phyloP scores from a whole-genome alignment of 1,284 basidiomycete genomes.

The Irpex rosettiformis region DNA sequence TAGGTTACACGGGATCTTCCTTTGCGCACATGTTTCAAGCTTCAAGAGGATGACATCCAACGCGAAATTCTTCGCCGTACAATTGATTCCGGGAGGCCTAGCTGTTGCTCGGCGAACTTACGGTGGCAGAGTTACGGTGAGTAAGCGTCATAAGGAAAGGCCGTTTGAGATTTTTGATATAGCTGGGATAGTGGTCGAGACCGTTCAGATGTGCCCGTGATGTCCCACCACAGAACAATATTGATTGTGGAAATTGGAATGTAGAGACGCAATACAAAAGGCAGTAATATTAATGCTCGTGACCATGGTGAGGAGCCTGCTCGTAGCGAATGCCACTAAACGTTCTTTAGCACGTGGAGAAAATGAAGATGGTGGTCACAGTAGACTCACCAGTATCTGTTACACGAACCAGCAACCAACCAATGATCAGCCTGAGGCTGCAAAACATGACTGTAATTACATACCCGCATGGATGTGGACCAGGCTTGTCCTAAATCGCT shows the following conservation, averaged over 20 bases:
- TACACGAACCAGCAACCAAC: conserved; percentile 12
- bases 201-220: not conserved
- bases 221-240: not conserved
- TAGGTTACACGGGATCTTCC: not conserved
- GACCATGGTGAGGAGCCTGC: conserved; percentile 51
- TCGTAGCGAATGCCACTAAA: conserved; percentile 81
- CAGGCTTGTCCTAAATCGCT: conserved; percentile 64
- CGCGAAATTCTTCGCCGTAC: not conserved
- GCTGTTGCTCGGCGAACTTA: not conserved
- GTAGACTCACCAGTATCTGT: conserved; percentile 7
- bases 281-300: conserved; percentile 33
- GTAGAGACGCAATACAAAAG: not conserved
- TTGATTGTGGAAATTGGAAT: not conserved
- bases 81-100: too few species aligned
- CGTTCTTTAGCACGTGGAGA: not conserved
- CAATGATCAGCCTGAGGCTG: not conserved
- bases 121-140: not conserved
- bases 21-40: not conserved
- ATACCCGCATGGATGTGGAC: conserved; percentile 77
- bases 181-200: not conserved
- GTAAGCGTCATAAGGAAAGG: not conserved
- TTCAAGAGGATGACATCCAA: too few species aligned
- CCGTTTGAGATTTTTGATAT: not conserved
- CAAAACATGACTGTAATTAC: conserved; percentile 20
- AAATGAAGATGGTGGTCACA: not conserved